A percentile compares a stretch with the other conserved stretches of the same genome.
Conservation (phyloP, 2,329 filamentous ascomycete genomes). For the Shiraia sp. region DNA sequence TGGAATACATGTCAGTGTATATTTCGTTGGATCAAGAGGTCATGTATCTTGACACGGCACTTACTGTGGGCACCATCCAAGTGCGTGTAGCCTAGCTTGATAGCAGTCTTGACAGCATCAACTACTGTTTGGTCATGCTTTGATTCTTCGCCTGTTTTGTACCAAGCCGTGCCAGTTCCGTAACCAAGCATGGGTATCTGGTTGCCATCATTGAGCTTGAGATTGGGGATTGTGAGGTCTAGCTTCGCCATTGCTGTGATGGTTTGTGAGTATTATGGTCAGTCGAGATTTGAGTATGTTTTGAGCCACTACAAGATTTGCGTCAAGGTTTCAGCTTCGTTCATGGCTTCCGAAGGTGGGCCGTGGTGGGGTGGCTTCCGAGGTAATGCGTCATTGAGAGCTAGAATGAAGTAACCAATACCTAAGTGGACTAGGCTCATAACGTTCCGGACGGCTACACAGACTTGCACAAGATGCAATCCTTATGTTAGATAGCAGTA, state of each 20-base stretch:
- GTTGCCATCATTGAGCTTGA: conserved; percentile 75
- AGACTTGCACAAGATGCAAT: too few species aligned
- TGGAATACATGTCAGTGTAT: neutral
- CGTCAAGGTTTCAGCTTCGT: too few species aligned
- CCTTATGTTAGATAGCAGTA: too few species aligned
- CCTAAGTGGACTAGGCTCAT: too few species aligned
- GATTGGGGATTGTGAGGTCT: conserved; percentile 55
- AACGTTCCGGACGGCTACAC: too few species aligned
- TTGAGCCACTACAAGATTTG: conserved; percentile 2
- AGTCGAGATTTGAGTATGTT: too few species aligned
- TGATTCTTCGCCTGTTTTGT: conserved; percentile 53
- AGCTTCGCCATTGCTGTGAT: conserved; percentile 47
- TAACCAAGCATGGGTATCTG: conserved; percentile 74
- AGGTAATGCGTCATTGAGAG: too few species aligned
- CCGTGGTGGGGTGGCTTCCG: too few species aligned
- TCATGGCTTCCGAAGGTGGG: too few species aligned
- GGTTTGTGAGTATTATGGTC: neutral
- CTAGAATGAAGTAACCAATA: too few species aligned
- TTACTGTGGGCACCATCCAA: conserved; percentile 74
- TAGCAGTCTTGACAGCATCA: conserved; percentile 63
- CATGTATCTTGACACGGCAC: conserved; percentile 7
- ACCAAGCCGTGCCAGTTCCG: conserved; percentile 73
- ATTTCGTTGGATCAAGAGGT: neutral
- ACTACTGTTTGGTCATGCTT: conserved; percentile 62
- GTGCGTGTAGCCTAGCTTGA: conserved; percentile 71